A percentile compares a stretch with the other conserved stretches of the same genome.
Evolutionary conservation across 441 rosid genomes (phyloP).

Genomic region (Pelargonium hybrid): DNA sequence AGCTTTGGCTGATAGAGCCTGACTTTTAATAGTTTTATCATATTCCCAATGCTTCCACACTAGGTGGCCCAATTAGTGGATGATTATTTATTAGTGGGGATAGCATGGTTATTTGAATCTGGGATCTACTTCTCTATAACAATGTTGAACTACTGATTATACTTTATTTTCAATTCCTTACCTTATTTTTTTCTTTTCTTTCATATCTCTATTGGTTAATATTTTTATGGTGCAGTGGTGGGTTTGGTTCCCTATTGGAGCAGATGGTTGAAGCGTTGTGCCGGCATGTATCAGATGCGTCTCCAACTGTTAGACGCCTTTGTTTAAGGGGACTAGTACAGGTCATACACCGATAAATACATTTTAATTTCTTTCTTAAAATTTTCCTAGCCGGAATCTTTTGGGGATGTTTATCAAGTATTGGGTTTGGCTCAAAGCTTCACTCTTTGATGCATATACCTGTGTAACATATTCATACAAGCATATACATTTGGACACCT

Average conservation of each 20-base stretch:
- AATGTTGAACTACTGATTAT: neutral
- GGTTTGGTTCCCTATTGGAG: slow-evolving; percentile 66
- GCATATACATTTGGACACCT: neutral
- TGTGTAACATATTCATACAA: neutral
- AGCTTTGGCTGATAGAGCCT: neutral
- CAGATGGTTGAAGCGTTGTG: slow-evolving; percentile 93
- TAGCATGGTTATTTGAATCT: neutral
- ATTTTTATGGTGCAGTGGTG: slow-evolving; percentile 51
- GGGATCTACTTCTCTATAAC: neutral
- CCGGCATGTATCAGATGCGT: slow-evolving; percentile 91
- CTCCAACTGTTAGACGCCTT: slow-evolving; percentile 89
- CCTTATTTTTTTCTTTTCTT: neutral
- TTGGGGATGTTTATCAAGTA: neutral
- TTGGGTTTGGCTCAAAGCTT: slow-evolving; percentile 5
- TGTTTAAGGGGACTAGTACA: slow-evolving; percentile 93
- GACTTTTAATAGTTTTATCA: neutral
- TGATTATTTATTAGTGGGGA: neutral
- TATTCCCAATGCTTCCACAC: neutral
- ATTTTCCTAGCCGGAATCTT: neutral
- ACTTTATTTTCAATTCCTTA: neutral
- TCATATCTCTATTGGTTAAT: slow-evolving; percentile 13
- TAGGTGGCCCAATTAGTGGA: neutral
- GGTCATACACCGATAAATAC: slow-evolving; percentile 29
- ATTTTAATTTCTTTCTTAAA: neutral
- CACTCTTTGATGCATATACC: neutral